Evolutionary conservation across 139 green algal species (phyloP), one percentile per base, ranked within the genome.

Genomic region (Edaphochlamys debaryana): DNA sequence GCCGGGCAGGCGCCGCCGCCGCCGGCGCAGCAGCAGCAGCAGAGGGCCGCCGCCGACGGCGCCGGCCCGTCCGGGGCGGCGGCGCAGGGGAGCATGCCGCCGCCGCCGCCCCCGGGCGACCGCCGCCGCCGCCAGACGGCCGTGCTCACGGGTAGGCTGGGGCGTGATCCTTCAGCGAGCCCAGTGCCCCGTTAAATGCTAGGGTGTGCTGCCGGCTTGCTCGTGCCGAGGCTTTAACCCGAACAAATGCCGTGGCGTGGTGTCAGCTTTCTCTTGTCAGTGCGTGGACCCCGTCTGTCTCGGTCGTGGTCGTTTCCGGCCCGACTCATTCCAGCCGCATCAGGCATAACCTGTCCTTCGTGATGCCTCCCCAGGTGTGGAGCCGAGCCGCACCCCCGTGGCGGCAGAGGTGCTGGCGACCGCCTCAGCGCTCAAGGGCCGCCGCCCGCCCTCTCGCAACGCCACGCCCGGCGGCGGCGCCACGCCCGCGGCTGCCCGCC

Each of bases 331-430:
- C 45, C 45, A 13, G 45, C 45, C 45, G 34, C 54, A n/a, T n/a
- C n/a, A n/a, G n/a, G n/a, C n/a, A n/a, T n/a, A n/a, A n/a, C n/a
- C n/a, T n/a, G n/a, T 64, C 19, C 2, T 29, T 32, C 20, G 11
- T 50, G 15, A 19, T 48, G 27, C 41, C 48, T 45, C n/a, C 34
- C 1, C 48, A 75, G 78, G 78, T 25, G 78, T 69, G 27, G 80
- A 80, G 36, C 52, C 69, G 7, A 23, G 80, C 30, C 48, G 77
- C 32, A 90, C 88, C 0, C 88, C 88, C 0, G 27, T 88, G 25
- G 88, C 88, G 13, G 85, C 88, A 17, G 80, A 91, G 75, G 75
- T 91, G 70, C 85, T 91, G 64, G 6, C n/a, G 25, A 27, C 25
- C 23, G 69, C 66, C 5, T 85, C 85, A 48, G 75, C 75, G 0